Base-by-base conservation (phyloP, 371 early-diverging fungal genomes). In the Gilbertella persicaria region DNA sequence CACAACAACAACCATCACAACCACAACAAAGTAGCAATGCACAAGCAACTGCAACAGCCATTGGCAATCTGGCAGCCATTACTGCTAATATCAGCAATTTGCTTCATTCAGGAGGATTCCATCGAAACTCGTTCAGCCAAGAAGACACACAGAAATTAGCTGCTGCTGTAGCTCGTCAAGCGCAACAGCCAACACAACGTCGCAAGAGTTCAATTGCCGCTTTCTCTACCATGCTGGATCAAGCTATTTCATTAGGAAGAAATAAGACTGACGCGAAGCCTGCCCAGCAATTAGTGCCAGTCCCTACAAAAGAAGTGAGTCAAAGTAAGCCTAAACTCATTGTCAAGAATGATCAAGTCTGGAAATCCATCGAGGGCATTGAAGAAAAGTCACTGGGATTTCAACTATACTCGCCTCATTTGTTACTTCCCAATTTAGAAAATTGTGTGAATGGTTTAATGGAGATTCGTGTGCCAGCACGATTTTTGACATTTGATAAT, bases 401-500 rank as follows among this genome's bases (percentile, higher is more conserved):
- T 43, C 60, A 69, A 20, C 58, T 80, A 5, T 86, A 84, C 56
- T 61, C 72, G 17, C 77, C 86, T 5, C 59, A 67, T 0, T 41
- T 60, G 19, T 48, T 82, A 14, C 53, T 87, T 6, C 87, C 87
- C 2, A 58, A 60, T 17, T 58, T 84, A 45, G 74, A 82, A 43
- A 59, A 67, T 9, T 50, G 63, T 23, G 62, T 82, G 37, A 85
- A 87, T 58, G 76, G 78, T 2, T 6, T 79, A n/a, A 38, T 85
- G 8, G 77, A 82, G 49, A 73, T 87, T 13, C 79, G 83, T 16
- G 56, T 87, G 13, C 78, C 83, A 4, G 75, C 79, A 12, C 56
- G 68, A 8, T 78, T 77, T 46, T 62, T 87, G 29, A 79, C 77
- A 0, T 87, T 77, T 48, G 67, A 77, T 20, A 84, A 85, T 50